Evolutionary conservation across 2,329 filamentous ascomycete genomes (phyloP).

Genomic region (Claviceps lovelessii): DNA sequence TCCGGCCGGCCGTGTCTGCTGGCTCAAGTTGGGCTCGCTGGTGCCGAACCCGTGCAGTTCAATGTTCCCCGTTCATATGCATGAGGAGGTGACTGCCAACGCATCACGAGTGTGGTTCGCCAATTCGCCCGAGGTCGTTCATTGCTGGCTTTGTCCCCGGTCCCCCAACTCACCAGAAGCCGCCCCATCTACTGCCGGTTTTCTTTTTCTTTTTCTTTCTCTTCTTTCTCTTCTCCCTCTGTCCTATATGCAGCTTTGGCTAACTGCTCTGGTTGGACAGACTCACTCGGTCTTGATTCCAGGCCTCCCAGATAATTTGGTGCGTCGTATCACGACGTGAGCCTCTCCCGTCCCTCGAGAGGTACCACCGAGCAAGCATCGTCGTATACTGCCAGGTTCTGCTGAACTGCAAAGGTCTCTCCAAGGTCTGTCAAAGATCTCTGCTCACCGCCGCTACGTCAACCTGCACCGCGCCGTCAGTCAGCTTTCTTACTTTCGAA

Average conservation of each 20-base stretch:
- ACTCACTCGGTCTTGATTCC: constrained; percentile 9
- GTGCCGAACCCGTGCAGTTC: constrained; percentile 28
- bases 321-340: constrained; percentile 1
- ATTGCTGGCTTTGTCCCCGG: background rate
- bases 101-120: constrained; percentile 23
- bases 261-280: constrained; percentile 24
- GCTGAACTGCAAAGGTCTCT: background rate
- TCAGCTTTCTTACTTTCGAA: constrained; percentile 28
- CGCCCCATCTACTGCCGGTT: background rate
- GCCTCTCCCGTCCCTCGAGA: constrained; percentile 1
- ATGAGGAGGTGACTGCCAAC: constrained; percentile 25
- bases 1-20: constrained; percentile 2
- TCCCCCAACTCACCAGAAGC: background rate
- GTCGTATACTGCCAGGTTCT: background rate
- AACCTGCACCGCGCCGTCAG: constrained; percentile 45
- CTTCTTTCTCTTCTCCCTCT: constrained; percentile 6
- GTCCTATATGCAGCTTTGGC: constrained; percentile 18
- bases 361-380: background rate
- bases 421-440: background rate
- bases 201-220: constrained; percentile 8
- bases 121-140: constrained; percentile 10
- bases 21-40: constrained; percentile 8
- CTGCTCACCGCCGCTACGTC: constrained; percentile 23
- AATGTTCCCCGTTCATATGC: constrained; percentile 37
- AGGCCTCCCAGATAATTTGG: constrained; percentile 10